These are phyloP conservation scores for Petunia secreta DNA, from an alignment of 257 asterid species.

Conservation along the genomic window DNA sequence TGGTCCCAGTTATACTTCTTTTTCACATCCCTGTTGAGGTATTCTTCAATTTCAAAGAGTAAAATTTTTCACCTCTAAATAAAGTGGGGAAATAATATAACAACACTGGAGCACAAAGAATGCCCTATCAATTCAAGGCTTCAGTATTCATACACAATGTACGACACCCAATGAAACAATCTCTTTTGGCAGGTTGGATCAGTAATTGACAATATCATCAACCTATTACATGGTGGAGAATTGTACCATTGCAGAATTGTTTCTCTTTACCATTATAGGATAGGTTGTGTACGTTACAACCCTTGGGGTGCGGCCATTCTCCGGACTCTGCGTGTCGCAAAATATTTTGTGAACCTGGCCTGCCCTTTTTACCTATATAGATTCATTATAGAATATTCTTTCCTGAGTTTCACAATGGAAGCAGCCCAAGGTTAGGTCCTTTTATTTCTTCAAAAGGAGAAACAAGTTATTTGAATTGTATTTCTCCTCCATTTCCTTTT, in stretches of 20 bases:
- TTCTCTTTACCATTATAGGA: neutral
- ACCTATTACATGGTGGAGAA: neutral
- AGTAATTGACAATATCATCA: neutral
- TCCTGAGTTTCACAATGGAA: neutral
- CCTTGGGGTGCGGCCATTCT: too few species aligned
- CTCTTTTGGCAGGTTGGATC: neutral
- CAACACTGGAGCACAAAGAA: neutral
- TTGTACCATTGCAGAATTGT: neutral
- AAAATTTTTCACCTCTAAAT: too few species aligned
- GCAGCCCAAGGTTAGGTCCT: neutral
- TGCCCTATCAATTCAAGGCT: neutral
- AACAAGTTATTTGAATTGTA: too few species aligned
- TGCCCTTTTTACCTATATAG: neutral
- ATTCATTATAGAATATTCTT: neutral
- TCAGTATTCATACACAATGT: neutral
- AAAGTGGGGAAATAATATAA: neutral
- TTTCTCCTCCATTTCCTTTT: neutral
- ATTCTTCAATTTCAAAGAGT: neutral
- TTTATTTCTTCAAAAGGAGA: neutral
- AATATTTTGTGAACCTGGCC: too few species aligned
- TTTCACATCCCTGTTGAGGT: too few species aligned
- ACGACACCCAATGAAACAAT: neutral
- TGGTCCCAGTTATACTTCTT: neutral
- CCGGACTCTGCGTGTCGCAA: too few species aligned
- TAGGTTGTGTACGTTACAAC: too few species aligned